Base-by-base conservation (phyloP, 2,329 filamentous ascomycete genomes). In the Pseudogymnoascus sp. region DNA sequence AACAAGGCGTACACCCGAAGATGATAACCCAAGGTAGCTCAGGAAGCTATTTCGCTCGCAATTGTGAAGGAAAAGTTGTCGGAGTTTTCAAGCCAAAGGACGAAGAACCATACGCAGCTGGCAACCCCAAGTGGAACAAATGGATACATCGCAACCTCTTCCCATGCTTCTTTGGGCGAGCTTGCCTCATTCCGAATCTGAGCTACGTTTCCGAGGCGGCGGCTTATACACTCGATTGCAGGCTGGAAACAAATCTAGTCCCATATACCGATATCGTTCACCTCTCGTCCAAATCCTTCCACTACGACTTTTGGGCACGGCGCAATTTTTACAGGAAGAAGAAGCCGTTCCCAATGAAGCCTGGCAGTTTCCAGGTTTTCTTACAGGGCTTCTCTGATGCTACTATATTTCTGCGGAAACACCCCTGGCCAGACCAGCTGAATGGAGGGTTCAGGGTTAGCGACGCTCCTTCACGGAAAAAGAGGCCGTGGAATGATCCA, bases 21-120 rank as follows among this genome's bases (percentile, higher is more conserved):
- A 89, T 99, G 85, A 99, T 99, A 67, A 87, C 92, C 0, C 94
- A 99, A 73, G 94, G 94, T 39, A 97, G 93, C 75, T 97, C 94
- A 2, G 94, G 94, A 58, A 97, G 92, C 74, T 99, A 99, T 77
- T 99, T 99, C 80, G 94, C 94, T 26, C 84, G 92, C 63, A 96
- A 96, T 69, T 84, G 84, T 1, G 88, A 93, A 62, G 94, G 94
- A 59, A 97, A 96, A 77, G 90, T 97, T 13, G 91, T 99, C 3
- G 94, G 92, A 36, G 94, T 99, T 4, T 99, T 99, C 78, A 99
- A 99, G 74, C 94, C 94, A 41, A 99, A 99, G 76, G 94, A 99
- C 69, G 94, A 99, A 76, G 95, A 99, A 74, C 94, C 94, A 0
- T 99, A 97, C 72, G 94, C 94, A 1, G 94, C 90, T 33, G 89